Base-by-base conservation (phyloP, 306 rosid species). In the Prunus mira region DNA sequence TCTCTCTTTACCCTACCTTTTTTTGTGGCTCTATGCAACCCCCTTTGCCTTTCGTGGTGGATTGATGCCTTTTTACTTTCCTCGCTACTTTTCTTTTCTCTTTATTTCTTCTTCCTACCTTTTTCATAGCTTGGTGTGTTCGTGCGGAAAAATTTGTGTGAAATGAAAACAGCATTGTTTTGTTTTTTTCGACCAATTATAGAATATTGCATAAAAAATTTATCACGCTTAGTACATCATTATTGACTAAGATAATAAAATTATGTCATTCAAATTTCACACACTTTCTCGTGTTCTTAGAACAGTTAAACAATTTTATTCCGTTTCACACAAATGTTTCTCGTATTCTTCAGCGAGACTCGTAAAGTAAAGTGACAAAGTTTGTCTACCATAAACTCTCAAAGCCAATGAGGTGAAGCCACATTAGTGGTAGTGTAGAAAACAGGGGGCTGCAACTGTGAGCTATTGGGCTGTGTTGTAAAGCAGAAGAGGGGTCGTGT, bases 11-110 rank as follows among this genome's bases (percentile, higher is more conserved):
- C 81, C 86, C 82, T 52, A 34, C 82, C 85, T 85, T 80, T 82
- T 49, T 80, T 64, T 80, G 94, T 86, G 90, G 90, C 69, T 80
- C 69, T 78, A 19, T 64, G 76, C 61, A 76, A 11, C 66, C 79
- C 66, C 79, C 74, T 78, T 76, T 74, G 73, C 55, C 43, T 7
- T 38, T 78, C 50, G 55, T 47, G 82, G 86, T 83, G 86, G 85
- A 65, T 72, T 78, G 86, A 83, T 78, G 83, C 67, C 74, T 38
- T 74, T 73, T 46, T 74, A 19, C 28, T 22, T 50, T 34, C 25
- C 22, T 72, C 30, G 3, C 3, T 25, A 18, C 20, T 45, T 46
- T 19, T 38, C 1, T 57, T 55, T 41, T 67, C 45, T 38, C 56
- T 69, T 49, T 72, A 12, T 63, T 28, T 54, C 62, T 41, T 12